Evolutionary conservation across 2,329 filamentous ascomycete species (phyloP).

Genomic region (Alternaria sp.): DNA sequence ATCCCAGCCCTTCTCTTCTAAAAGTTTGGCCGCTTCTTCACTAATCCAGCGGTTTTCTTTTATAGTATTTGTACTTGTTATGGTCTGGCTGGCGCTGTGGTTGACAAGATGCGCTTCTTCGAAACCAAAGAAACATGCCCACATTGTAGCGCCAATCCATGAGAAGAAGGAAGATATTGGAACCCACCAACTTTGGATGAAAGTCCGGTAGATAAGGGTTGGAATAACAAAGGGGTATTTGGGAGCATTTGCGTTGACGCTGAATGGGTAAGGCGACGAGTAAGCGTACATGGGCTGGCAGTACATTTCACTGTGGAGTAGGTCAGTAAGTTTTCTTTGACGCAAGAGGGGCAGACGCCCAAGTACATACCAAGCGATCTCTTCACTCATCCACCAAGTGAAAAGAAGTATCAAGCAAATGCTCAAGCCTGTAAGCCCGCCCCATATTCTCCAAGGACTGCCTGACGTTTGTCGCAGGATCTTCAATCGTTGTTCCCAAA

Average conservation of each 20-base stretch:
- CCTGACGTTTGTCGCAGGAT: conserved; percentile 18
- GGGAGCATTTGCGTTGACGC: conserved; percentile 62
- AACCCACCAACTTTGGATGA: conserved; percentile 47
- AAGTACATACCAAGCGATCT: conserved; percentile 54
- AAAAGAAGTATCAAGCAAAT: conserved; percentile 53
- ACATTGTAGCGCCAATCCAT: conserved; percentile 27
- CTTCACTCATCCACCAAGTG: conserved; percentile 61
- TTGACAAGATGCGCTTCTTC: conserved; percentile 12
- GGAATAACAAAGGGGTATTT: conserved; percentile 64
- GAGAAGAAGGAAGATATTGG: conserved; percentile 37
- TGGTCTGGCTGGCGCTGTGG: background rate
- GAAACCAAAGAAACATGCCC: conserved; percentile 19
- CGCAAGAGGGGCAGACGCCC: background rate
- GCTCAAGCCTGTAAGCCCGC: conserved; percentile 51
- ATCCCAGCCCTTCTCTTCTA: conserved; percentile 32
- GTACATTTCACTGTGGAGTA: conserved; percentile 54
- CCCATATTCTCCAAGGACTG: conserved; percentile 29
- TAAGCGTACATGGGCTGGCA: conserved; percentile 61
- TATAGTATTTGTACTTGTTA: conserved; percentile 4
- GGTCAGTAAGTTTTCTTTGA: conserved; percentile 7
- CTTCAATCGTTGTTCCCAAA: conserved; percentile 38
- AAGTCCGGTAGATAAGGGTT: conserved; percentile 60
- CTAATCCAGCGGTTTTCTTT: conserved; percentile 15
- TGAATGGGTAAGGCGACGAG: conserved; percentile 59
- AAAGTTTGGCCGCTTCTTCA: conserved; percentile 14